Base-by-base conservation (phyloP, 2,329 filamentous ascomycete genomes). In the Pseudonectria foliicola region DNA sequence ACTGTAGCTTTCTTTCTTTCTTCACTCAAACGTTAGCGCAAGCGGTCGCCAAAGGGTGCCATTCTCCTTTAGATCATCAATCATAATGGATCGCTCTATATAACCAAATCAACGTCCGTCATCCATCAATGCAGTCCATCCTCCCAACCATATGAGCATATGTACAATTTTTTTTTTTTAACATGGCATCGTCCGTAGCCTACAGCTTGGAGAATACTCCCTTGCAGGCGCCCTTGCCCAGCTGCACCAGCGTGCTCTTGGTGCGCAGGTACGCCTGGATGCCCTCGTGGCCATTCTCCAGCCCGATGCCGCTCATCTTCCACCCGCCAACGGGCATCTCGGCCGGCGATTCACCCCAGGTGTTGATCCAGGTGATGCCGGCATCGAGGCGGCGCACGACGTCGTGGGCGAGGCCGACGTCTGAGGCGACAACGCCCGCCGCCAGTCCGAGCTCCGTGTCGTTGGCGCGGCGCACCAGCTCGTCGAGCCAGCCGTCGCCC, bases 291-390 rank as follows among this genome's bases (percentile, higher is more conserved):
- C 87, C 88, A 58, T 95, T 95, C 69, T 94, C 87, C 2, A 93
- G 80, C 0, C 87, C 87, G 8, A 94, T 64, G 24, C 88, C 88
- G 55, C 86, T 93, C 71, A 84, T 73, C 68, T 94, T 94, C 88
- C 87, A 94, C 0, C 87, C 87, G 8, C 87, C 87, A 0, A 94
- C 87, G 3, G 83, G 82, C 88, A 94, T 94, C 67, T 94, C 87
- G 0, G 88, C 85, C 0, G 87, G 87, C 31, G 75, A 82, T 65
- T 94, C 87, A n/a, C 88, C 87, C 88, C 88, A 94, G 0, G 85
- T 88, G 59, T 94, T 94, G 34, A 94, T 72, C 87, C 87, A 94
- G 1, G 85, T 93, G 52, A 94, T 94, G 24, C 87, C 87, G 0
- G 86, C 86, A 54, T 93, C 73, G 5, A 94, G 65, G 52, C 76